A percentile compares a stretch with the other conserved stretches of the same genome.
phyloP scores from a whole-genome alignment of 139 green algal species.

The Closterium sp. region DNA sequence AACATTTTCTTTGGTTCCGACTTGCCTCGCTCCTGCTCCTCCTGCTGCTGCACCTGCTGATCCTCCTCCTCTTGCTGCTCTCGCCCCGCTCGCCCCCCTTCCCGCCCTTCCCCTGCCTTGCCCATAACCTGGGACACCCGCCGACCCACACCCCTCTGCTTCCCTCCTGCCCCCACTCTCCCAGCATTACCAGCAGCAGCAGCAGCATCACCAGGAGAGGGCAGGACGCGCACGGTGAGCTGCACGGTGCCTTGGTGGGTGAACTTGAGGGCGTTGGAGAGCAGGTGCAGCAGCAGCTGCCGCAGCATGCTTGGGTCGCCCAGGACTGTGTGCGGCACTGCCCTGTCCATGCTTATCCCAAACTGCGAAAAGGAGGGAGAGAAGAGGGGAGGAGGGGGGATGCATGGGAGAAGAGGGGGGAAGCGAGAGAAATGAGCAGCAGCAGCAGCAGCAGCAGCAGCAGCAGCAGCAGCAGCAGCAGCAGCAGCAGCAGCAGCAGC shows the following conservation, averaged over 20 bases:
- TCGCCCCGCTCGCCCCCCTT: background rate
- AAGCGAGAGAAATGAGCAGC: too few species aligned
- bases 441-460: too few species aligned
- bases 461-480: background rate
- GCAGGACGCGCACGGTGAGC: background rate
- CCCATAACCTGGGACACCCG: background rate
- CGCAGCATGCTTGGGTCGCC: background rate
- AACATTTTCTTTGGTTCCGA: too few species aligned
- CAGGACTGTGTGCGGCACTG: background rate
- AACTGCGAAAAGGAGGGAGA: background rate
- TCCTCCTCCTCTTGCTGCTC: background rate
- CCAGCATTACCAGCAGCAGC: background rate
- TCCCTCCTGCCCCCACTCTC: background rate
- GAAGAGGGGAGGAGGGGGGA: too few species aligned
- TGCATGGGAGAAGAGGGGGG: too few species aligned
- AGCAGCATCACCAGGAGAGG: too few species aligned
- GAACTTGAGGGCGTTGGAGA: background rate
- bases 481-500: background rate
- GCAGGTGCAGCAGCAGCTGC: background rate
- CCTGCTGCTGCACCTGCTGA: background rate
- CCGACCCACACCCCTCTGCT: background rate
- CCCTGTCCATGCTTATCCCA: background rate
- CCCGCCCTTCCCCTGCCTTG: background rate
- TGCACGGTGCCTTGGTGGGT: background rate
- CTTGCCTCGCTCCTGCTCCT: too few species aligned